Evolutionary conservation across 805 yeast genomes (phyloP).

Genomic region (Hanseniaspora lachancei): DNA sequence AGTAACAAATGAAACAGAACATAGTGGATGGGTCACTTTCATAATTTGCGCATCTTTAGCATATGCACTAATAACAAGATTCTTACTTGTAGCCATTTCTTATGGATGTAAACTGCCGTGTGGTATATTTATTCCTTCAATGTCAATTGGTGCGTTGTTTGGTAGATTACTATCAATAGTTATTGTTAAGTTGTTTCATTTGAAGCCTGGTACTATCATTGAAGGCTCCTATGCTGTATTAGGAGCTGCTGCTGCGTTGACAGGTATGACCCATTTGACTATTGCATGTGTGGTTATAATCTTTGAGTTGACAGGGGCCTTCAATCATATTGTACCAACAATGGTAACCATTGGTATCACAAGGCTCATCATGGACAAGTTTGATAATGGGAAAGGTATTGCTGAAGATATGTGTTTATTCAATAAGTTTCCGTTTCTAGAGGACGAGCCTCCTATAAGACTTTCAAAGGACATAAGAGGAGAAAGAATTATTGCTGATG

Average conservation of each 20-base stretch:
- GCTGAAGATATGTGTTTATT: conserved; percentile 89
- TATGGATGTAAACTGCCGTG: conserved; percentile 93
- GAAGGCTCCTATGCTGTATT: conserved; percentile 92
- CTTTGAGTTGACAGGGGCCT: conserved; percentile 94
- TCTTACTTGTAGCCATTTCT: conserved; percentile 61
- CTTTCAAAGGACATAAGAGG: conserved; percentile 37
- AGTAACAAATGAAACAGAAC: conserved; percentile 25
- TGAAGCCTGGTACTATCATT: conserved; percentile 48
- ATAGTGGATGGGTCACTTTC: conserved; percentile 18
- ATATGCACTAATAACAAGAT: conserved; percentile 61
- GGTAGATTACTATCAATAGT: conserved; percentile 77
- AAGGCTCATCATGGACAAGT: conserved; percentile 58
- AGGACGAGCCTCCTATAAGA: conserved; percentile 49
- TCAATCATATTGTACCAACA: conserved; percentile 80
- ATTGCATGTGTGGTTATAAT: conserved; percentile 87
- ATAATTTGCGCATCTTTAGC: conserved; percentile 40
- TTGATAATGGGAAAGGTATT: conserved; percentile 69
- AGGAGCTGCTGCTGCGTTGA: conserved; percentile 90
- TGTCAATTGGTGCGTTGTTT: conserved; percentile 92
- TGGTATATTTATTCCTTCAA: conserved; percentile 93
- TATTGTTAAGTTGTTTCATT: conserved; percentile 36
- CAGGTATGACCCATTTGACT: conserved; percentile 88
- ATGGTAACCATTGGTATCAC: conserved; percentile 92
- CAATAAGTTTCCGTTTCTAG: conserved; percentile 73
- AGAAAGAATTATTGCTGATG: conserved; percentile 50